These are phyloP conservation scores for Aspergillus sp. DNA, from an alignment of 2,329 filamentous ascomycete genomes.

Conservation along the genomic window DNA sequence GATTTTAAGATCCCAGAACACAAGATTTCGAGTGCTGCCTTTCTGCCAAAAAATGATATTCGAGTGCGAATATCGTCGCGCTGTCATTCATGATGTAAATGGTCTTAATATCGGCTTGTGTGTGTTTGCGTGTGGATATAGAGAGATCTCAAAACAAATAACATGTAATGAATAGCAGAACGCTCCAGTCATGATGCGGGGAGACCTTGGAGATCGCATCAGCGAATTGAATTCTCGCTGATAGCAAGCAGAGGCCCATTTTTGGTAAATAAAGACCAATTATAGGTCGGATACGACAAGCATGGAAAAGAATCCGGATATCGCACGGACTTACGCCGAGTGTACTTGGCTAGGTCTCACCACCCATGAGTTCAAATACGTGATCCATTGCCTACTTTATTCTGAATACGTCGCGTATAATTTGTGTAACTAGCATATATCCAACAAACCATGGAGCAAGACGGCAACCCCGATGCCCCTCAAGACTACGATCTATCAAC, in stretches of 20 bases:
- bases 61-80: slow-evolving; percentile 54
- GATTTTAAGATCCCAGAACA: slow-evolving; percentile 54
- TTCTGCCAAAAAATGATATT: slow-evolving; percentile 52
- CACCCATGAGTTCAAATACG: slow-evolving; percentile 24
- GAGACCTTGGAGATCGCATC: background rate
- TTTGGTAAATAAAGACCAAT: background rate
- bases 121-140: background rate
- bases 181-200: background rate
- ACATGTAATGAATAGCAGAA: background rate
- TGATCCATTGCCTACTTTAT: background rate
- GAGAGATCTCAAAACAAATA: background rate
- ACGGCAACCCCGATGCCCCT: slow-evolving; percentile 1
- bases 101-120: background rate
- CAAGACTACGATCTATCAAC: slow-evolving; percentile 56
- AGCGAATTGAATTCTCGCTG: background rate
- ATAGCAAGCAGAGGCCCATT: slow-evolving; percentile 1
- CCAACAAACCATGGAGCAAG: background rate
- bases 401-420: background rate
- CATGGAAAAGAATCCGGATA: slow-evolving; percentile 19
- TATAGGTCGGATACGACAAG: background rate
- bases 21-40: slow-evolving; percentile 50
- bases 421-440: too few species aligned
- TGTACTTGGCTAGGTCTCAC: slow-evolving; percentile 44
- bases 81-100: slow-evolving; percentile 20
- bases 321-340: slow-evolving; percentile 15